Percentiles rank a stretch among this genome's conserved stretches.
Evolutionary conservation across 2,329 filamentous ascomycete species (phyloP).

Genomic region (Pleoardoris graminearum): DNA sequence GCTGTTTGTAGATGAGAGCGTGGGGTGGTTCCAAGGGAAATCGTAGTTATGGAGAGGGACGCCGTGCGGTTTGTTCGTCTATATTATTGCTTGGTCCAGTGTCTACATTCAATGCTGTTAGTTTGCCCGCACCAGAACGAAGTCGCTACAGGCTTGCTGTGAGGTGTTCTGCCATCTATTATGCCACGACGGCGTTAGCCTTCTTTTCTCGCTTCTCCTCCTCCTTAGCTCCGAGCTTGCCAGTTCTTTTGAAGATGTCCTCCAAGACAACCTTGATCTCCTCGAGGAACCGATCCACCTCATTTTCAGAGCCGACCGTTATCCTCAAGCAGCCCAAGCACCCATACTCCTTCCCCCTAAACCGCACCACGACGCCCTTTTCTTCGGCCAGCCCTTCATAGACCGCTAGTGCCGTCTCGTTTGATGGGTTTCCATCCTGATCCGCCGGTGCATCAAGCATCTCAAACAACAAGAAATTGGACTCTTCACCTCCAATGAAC

Average conservation of each 20-base stretch:
- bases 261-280: slow-evolving; percentile 63
- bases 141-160: too few species aligned
- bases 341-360: slow-evolving; percentile 88
- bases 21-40: too few species aligned
- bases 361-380: slow-evolving; percentile 88
- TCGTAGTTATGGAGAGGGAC: too few species aligned
- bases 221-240: slow-evolving; percentile 35
- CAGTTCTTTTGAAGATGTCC: slow-evolving; percentile 50
- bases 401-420: slow-evolving; percentile 73
- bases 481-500: slow-evolving; percentile 76
- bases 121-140: too few species aligned
- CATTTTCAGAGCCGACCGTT: slow-evolving; percentile 86
- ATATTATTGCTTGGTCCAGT: too few species aligned
- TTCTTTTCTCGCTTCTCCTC: slow-evolving; percentile 54
- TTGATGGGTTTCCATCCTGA: slow-evolving; percentile 72
- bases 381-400: slow-evolving; percentile 86
- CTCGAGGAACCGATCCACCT: slow-evolving; percentile 77
- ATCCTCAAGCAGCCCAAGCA: slow-evolving; percentile 88
- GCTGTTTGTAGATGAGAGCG: too few species aligned
- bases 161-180: too few species aligned
- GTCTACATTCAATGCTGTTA: too few species aligned
- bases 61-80: too few species aligned
- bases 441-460: slow-evolving; percentile 67
- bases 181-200: slow-evolving; percentile 56
- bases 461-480: slow-evolving; percentile 91